phyloP scores from a whole-genome alignment of 352 stramenopile genomes.

The Globisporangium splendens region DNA sequence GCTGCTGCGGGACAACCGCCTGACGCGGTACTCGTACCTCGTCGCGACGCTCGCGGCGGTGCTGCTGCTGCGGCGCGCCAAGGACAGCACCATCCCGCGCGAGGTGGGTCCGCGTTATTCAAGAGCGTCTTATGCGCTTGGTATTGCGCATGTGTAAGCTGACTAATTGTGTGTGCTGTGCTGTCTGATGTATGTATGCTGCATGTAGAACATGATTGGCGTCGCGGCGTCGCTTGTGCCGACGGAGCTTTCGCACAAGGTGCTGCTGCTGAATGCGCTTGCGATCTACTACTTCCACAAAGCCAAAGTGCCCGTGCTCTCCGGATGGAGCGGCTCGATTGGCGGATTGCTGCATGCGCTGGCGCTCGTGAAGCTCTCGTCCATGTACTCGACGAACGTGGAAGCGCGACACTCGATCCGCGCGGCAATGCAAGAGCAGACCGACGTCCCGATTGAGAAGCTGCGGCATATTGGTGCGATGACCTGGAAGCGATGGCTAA shows the following conservation, averaged over 20 bases:
- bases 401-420: conserved; percentile 38
- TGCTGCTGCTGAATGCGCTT: conserved; percentile 40
- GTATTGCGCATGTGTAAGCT: background rate
- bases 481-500: conserved; percentile 46
- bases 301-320: conserved; percentile 32
- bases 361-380: conserved; percentile 39
- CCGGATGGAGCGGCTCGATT: conserved; percentile 45
- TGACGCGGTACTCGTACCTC: conserved; percentile 15
- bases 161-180: background rate
- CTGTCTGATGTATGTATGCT: no score
- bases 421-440: conserved; percentile 27
- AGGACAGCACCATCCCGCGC: conserved; percentile 16
- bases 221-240: conserved; percentile 20
- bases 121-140: background rate
- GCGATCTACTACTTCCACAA: conserved; percentile 48
- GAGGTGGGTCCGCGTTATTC: conserved; percentile 6
- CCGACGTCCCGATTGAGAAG: conserved; percentile 25
- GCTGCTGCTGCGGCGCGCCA: conserved; percentile 14
- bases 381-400: conserved; percentile 47
- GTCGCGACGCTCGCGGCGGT: conserved; percentile 11
- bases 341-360: conserved; percentile 41
- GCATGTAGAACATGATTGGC: conserved; percentile 5
- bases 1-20: conserved; percentile 6
- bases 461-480: conserved; percentile 43
- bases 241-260: conserved; percentile 58